Evolutionary conservation across 1,139 yeast genomes (phyloP).

Genomic region (Protomyces inouyei): DNA sequence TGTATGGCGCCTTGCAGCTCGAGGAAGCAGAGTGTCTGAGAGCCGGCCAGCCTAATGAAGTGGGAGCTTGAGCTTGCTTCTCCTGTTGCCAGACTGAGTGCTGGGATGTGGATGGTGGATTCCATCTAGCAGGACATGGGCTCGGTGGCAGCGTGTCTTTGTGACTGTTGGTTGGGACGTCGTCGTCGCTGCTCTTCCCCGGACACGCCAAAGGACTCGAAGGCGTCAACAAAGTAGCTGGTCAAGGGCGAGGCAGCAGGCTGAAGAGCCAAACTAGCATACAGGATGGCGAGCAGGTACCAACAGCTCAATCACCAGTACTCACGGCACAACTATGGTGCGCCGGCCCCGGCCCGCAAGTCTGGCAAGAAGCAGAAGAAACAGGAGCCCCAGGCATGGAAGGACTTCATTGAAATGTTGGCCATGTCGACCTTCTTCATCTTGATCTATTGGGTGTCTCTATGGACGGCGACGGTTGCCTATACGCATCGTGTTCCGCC

Average conservation of each 20-base stretch:
- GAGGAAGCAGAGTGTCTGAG: slow-evolving; percentile 19
- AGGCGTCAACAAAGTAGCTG: not conserved
- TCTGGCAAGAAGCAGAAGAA: not conserved
- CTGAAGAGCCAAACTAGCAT: not conserved
- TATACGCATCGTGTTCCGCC: not conserved
- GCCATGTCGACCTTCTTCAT: slow-evolving; percentile 14
- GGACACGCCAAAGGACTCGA: no score
- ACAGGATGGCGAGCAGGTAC: not conserved
- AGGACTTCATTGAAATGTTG: slow-evolving; percentile 17
- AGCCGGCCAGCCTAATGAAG: slow-evolving; percentile 16
- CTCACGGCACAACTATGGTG: not conserved
- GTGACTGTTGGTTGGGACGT: not conserved
- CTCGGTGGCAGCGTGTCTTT: not conserved
- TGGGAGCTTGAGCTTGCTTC: not conserved
- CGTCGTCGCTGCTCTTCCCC: not conserved
- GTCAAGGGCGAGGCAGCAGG: not conserved
- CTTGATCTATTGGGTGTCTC: slow-evolving; percentile 10
- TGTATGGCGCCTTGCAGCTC: slow-evolving; percentile 28
- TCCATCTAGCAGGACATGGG: slow-evolving; percentile 2
- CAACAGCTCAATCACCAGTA: not conserved
- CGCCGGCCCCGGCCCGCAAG: not conserved
- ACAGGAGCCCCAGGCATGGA: not conserved
- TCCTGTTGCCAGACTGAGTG: not conserved
- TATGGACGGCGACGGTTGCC: slow-evolving; percentile 1
- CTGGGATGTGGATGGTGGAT: slow-evolving; percentile 12